Evolutionary conservation across 2,329 filamentous ascomycete species (phyloP).

Genomic region (Cladorrhinum sp.): DNA sequence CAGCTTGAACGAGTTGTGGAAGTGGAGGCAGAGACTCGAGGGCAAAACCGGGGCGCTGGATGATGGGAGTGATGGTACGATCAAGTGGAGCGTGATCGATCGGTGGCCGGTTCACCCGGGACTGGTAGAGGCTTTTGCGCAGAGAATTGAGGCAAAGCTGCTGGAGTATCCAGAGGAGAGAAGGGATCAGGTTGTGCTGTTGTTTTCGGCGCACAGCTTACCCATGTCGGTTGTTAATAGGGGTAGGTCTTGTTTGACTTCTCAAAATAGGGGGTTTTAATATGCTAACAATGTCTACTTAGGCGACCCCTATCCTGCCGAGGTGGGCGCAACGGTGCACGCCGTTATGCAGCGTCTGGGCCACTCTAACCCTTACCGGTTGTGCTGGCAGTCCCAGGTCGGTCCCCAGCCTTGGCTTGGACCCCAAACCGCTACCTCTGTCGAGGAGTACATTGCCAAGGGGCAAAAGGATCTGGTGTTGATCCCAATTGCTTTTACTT

Average conservation of each 20-base stretch:
- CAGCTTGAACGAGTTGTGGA: slow-evolving; percentile 96
- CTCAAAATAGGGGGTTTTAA: slow-evolving; percentile 4
- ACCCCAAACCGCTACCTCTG: slow-evolving; percentile 85
- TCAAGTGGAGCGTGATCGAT: slow-evolving; percentile 97
- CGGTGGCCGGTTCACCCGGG: slow-evolving; percentile 92
- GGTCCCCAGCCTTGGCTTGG: slow-evolving; percentile 94
- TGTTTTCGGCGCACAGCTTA: slow-evolving; percentile 94
- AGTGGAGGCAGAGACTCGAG: slow-evolving; percentile 86
- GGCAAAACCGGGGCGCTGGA: slow-evolving; percentile 61
- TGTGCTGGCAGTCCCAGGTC: slow-evolving; percentile 98
- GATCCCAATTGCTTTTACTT: slow-evolving; percentile 95
- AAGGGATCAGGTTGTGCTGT: slow-evolving; percentile 74
- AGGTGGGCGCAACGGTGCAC: slow-evolving; percentile 93
- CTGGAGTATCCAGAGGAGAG: slow-evolving; percentile 78
- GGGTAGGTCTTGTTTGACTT: slow-evolving; percentile 45
- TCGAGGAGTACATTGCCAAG: slow-evolving; percentile 83
- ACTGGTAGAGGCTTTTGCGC: slow-evolving; percentile 85
- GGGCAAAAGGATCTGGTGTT: slow-evolving; percentile 88
- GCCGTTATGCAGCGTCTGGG: slow-evolving; percentile 92
- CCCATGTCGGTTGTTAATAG: slow-evolving; percentile 98
- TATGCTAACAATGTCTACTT: slow-evolving; percentile 29
- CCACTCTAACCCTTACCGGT: slow-evolving; percentile 84
- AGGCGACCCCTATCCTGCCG: slow-evolving; percentile 92
- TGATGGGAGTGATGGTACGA: slow-evolving; percentile 60
- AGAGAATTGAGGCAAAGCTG: slow-evolving; percentile 84